phyloP scores from a whole-genome alignment of 1,284 basidiomycete genomes.

The Papiliotrema laurentii region DNA sequence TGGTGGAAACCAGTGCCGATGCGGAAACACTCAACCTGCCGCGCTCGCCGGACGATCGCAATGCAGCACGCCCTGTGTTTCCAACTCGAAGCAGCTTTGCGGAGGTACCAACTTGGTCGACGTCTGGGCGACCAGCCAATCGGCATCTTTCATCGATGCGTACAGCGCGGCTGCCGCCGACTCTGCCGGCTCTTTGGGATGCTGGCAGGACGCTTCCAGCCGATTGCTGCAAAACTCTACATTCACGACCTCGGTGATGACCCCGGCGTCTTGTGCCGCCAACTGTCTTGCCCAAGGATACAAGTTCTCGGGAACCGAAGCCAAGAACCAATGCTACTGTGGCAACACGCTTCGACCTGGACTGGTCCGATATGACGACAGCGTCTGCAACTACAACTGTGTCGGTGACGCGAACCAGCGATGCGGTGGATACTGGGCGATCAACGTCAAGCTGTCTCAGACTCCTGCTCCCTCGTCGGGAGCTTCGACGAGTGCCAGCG shows the following conservation, averaged over 20 bases:
- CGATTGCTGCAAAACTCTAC: background rate
- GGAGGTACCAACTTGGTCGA: constrained; percentile 8
- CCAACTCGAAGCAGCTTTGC: constrained; percentile 8
- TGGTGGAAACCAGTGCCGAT: background rate
- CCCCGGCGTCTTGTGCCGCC: constrained; percentile 4
- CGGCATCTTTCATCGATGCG: background rate
- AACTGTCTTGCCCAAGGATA: constrained; percentile 13
- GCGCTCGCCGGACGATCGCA: constrained; percentile 5
- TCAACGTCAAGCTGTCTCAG: background rate
- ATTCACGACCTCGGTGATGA: background rate
- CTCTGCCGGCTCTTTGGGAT: constrained; percentile 10
- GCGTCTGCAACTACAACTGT: constrained; percentile 9
- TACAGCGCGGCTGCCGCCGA: constrained; percentile 7
- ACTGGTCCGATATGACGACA: background rate
- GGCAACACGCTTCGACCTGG: constrained; percentile 7
- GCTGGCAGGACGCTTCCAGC: constrained; percentile 6
- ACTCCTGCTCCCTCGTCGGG: background rate
- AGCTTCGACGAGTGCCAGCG: background rate
- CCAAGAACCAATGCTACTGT: constrained; percentile 19
- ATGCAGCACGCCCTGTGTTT: constrained; percentile 12
- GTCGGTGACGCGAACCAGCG: constrained; percentile 1
- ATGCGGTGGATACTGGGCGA: constrained; percentile 6
- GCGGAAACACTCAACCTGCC: constrained; percentile 16
- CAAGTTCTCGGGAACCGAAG: constrained; percentile 14
- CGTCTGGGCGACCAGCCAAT: background rate